Evolutionary conservation across 352 stramenopile species (phyloP).

Genomic region (Phytophthora brassicae): DNA sequence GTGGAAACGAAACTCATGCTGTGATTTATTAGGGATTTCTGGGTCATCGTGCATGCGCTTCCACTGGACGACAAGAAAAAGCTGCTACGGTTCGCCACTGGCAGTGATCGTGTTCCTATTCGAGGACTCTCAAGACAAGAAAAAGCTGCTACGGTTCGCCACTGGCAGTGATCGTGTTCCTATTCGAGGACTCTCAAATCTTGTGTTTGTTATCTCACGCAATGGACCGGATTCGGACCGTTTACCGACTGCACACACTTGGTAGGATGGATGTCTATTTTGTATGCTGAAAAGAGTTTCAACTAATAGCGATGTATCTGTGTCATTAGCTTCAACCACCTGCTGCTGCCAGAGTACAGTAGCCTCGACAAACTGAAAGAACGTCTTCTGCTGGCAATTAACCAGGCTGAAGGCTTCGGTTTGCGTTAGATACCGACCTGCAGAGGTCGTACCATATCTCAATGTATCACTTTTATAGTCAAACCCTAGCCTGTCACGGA

Average conservation of each 20-base stretch:
- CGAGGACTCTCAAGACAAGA: conserved; percentile 84
- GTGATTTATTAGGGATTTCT: conserved; percentile 60
- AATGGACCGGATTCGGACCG: conserved; percentile 82
- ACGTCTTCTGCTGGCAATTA: conserved; percentile 79
- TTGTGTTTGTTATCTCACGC: conserved; percentile 85
- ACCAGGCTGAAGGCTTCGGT: conserved; percentile 82
- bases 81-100: conserved; percentile 83
- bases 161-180: conserved; percentile 86
- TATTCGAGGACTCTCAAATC: conserved; percentile 75
- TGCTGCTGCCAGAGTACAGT: conserved; percentile 85
- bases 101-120: conserved; percentile 85
- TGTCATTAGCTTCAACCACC: conserved; percentile 77
- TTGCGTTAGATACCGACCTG: conserved; percentile 45
- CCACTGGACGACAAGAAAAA: conserved; percentile 85
- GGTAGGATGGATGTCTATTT: conserved; percentile 36
- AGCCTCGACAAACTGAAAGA: conserved; percentile 78
- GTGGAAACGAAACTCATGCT: not conserved
- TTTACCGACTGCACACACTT: conserved; percentile 87
- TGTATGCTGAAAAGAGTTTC: not conserved
- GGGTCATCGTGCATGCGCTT: conserved; percentile 80
- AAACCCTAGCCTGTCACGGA: not conserved
- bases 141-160: conserved; percentile 83
- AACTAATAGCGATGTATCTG: conserved; percentile 24
- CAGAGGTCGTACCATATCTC: not conserved
- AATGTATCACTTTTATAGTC: not conserved